Base-by-base conservation (phyloP, 2,329 filamentous ascomycete species). In the Alternaria sp. region DNA sequence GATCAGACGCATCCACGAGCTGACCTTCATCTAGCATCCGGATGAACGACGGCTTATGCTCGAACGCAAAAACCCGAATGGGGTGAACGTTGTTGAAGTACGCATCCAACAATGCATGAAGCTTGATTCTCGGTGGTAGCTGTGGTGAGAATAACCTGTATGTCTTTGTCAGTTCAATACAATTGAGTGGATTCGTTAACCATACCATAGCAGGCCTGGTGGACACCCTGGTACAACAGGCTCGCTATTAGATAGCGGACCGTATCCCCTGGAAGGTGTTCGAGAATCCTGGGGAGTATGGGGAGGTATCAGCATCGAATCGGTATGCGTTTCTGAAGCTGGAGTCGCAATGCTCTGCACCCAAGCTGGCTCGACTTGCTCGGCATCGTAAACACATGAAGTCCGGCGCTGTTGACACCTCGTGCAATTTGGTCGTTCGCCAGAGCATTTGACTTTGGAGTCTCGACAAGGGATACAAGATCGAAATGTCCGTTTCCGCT, bases 51-150 rank as follows among this genome's bases (percentile, higher is more conserved):
- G 73, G 73, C 36, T 74, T 74, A 34, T 75, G 73, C 32, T 74
- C 71, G 30, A 73, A 73, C 1, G 72, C 72, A 18, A 75, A 75
- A 1, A 73, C 68, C 5, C 67, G 62, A 20, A 72, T 62, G 1
- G 70, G 71, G 46, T 74, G 69, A 6, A 75, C 67, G 47, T 75
- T 75, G 51, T 72, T 74, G 57, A 75, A 75, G 52, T 74, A 75
- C 5, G 69, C 66, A 47, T 75, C 73, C 2, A 75, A 59, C 18
- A 75, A 55, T 0, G 64, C 65, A 42, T 74, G 73, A 8, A 75
- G 46, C 36, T 70, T 70, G 8, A 61, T 53, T 44, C 58, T 69
- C 3, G 65, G 62, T 8, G 73, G 73, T 16, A 75, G 51, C 49
- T 70, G 64, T 8, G 66, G 63, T 4, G 66, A 57, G 22, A 72